These are phyloP conservation scores for Elongisporangium senticosum DNA, from an alignment of 352 stramenopile genomes.

Conservation along the genomic window DNA sequence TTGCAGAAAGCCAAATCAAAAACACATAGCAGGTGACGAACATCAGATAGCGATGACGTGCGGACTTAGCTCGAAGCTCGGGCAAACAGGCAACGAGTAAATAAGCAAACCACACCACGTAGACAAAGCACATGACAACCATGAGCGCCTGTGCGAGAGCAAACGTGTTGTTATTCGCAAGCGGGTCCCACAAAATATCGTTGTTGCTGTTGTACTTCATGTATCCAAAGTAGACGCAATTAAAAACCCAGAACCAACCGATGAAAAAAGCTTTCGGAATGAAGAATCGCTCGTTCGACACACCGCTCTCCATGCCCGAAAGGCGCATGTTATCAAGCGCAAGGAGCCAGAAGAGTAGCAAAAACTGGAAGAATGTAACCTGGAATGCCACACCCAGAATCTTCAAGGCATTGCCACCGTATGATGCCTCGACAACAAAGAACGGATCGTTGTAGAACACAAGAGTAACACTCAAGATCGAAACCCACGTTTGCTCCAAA, in stretches of 20 bases:
- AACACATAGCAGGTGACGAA: conserved; percentile 42
- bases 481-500: conserved; percentile 51
- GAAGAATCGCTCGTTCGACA: conserved; percentile 56
- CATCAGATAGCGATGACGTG: conserved; percentile 47
- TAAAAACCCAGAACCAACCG: conserved; percentile 50
- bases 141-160: conserved; percentile 27
- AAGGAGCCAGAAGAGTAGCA: conserved; percentile 56
- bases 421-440: conserved; percentile 40
- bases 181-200: conserved; percentile 37
- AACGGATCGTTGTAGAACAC: conserved; percentile 62
- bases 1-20: conserved; percentile 34
- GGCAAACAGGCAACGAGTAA: conserved; percentile 30
- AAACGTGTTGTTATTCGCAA: conserved; percentile 35
- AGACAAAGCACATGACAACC: conserved; percentile 32
- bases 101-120: conserved; percentile 42
- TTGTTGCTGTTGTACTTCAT: conserved; percentile 63
- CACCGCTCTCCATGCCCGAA: conserved; percentile 35
- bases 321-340: conserved; percentile 53
- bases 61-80: conserved; percentile 36
- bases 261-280: conserved; percentile 41
- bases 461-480: conserved; percentile 34
- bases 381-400: conserved; percentile 50
- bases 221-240: conserved; percentile 46
- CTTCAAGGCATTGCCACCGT: conserved; percentile 38
- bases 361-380: conserved; percentile 51